Conservation (phyloP, 148 eudicot genomes). For the Rheum nobile region DNA sequence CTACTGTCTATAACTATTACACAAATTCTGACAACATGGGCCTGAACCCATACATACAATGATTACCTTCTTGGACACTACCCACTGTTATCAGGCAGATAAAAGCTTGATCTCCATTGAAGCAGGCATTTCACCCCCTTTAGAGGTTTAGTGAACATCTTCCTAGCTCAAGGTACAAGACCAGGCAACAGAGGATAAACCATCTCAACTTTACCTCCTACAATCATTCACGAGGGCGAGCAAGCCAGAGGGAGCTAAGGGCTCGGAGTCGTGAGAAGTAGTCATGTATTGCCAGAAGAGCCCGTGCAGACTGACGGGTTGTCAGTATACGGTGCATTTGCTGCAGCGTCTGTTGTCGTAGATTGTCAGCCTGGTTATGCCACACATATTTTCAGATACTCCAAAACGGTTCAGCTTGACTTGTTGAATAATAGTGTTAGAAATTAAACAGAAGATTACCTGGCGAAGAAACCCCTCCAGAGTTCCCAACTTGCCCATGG, state of each 20-base stretch:
- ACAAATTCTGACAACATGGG: neutral
- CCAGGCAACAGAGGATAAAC: no score
- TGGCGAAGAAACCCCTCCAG: slow-evolving; percentile 93
- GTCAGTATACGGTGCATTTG: slow-evolving; percentile 84
- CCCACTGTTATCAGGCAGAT: neutral
- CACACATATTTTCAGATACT: neutral
- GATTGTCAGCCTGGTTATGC: slow-evolving; percentile 62
- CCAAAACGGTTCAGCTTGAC: neutral
- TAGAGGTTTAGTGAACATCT: neutral
- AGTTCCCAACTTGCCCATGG: slow-evolving; percentile 96
- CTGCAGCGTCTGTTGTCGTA: slow-evolving; percentile 79
- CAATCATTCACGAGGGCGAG: slow-evolving; percentile 65
- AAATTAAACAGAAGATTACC: slow-evolving; percentile 23
- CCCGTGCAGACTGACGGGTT: slow-evolving; percentile 89
- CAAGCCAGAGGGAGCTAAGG: slow-evolving; percentile 89
- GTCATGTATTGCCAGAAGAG: slow-evolving; percentile 68
- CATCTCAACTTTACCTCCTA: no score
- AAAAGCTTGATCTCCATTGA: neutral
- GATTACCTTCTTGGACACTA: neutral
- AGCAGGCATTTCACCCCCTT: neutral
- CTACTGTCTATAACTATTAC: neutral
- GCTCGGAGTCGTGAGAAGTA: slow-evolving; percentile 87
- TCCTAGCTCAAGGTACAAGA: no score
- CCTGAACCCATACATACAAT: neutral
- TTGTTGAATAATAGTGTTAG: neutral